Base-by-base conservation (phyloP, 2,329 filamentous ascomycete species). In the Alternaria sp. region DNA sequence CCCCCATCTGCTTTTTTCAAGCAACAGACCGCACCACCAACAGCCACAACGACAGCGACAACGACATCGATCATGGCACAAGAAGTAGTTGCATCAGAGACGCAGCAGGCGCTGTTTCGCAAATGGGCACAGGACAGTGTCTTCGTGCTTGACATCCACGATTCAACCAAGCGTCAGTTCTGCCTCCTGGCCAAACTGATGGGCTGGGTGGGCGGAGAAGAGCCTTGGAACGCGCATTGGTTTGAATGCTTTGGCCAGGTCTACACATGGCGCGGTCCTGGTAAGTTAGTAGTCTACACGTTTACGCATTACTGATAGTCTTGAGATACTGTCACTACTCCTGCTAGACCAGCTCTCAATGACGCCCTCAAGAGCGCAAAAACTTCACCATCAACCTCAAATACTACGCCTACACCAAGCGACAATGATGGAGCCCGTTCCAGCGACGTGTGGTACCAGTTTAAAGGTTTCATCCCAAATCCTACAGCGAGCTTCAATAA, bases 201-300 rank as follows among this genome's bases (percentile, higher is more conserved):
- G 23, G 40, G 26, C 10, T 56, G 54, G 54, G 39, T 45, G 9
- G 46, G 46, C n/a, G 54, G 54, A n/a, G 54, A 56, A 23, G 46
- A 51, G 39, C 29, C 54, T 2, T 56, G 54, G 54, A 52, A 48
- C 13, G 17, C 40, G 14, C 33, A 41, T 5, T 57, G 54, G 54
- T 5, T 26, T 4, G 8, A 40, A 41, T 46, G 33, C 26, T 57
- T 57, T 26, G 48, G 36, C 26, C 23, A 56, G 23, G 33, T 28
- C 5, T 56, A 56, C 26, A 46, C 29, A 40, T 56, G 54, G 54
- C 54, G 54, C 39, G 54, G 17, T 33, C 26, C 41, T 37, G 50
- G 45, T 49, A 37, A 29, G 42, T 41, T 9, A 5, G 10, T 14
- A 26, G 21, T 31, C 23, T 17, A 7, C 21, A 9, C 11, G 14